Conservation (phyloP, 2,329 filamentous ascomycete species). For the Colletotrichum melonis region DNA sequence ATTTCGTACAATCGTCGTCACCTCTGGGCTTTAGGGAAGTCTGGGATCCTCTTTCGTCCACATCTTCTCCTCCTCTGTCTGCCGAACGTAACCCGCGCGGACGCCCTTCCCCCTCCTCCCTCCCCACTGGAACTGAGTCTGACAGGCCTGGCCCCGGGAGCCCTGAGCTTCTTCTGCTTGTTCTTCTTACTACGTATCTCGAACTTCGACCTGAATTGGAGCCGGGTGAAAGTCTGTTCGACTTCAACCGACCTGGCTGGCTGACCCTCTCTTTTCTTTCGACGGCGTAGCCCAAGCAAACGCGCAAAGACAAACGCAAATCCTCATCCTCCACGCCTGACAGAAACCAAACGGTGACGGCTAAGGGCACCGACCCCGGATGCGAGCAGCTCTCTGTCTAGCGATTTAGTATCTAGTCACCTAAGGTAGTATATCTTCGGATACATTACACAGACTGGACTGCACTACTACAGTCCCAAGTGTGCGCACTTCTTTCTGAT, state of each 20-base stretch:
- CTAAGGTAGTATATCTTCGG: no score
- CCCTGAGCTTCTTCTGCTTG: background rate
- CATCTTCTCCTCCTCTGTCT: background rate
- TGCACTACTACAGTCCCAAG: background rate
- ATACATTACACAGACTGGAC: background rate
- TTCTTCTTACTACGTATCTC: background rate
- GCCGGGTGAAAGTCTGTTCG: conserved; percentile 17
- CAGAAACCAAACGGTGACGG: conserved; percentile 18
- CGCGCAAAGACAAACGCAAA: conserved; percentile 31
- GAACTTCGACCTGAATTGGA: conserved; percentile 11
- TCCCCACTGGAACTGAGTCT: conserved; percentile 13
- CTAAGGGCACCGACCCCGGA: conserved; percentile 28
- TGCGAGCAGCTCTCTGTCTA: background rate
- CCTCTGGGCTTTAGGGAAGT: background rate
- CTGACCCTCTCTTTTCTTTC: conserved; percentile 2
- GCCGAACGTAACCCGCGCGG: conserved; percentile 31
- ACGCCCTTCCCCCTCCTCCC: background rate
- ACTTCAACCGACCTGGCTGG: background rate
- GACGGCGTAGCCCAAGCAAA: conserved; percentile 24
- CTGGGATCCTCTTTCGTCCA: background rate
- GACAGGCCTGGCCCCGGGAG: conserved; percentile 31
- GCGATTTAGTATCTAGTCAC: no score
- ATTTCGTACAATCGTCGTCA: conserved; percentile 34
- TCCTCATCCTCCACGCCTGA: conserved; percentile 21
- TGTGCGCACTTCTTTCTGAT: background rate